These are phyloP conservation scores for Saccharomycopsis phalli DNA, from an alignment of 1,139 yeast genomes.

Conservation along the genomic window DNA sequence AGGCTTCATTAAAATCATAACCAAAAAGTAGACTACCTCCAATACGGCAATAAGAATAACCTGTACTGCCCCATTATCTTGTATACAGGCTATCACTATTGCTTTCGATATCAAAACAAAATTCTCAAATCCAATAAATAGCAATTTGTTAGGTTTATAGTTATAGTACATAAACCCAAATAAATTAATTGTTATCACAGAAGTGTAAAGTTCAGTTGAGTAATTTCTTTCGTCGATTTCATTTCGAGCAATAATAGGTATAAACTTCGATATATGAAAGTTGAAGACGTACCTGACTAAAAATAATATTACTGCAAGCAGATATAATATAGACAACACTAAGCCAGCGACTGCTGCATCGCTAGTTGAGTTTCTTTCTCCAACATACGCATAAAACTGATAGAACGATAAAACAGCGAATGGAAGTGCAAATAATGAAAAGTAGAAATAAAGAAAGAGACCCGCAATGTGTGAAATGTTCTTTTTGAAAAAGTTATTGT, in stretches of 20 bases:
- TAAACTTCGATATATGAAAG: not conserved
- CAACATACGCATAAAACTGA: conserved; percentile 26
- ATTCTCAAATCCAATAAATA: conserved; percentile 33
- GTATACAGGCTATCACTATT: conserved; percentile 37
- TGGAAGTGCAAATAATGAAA: conserved; percentile 37
- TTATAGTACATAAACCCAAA: conserved; percentile 42
- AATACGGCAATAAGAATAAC: conserved; percentile 33
- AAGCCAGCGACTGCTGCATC: conserved; percentile 27
- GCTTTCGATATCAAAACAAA: conserved; percentile 30
- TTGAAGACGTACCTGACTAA: conserved; percentile 24
- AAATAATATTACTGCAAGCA: conserved; percentile 27
- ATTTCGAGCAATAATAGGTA: conserved; percentile 15
- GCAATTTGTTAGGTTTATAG: conserved; percentile 36
- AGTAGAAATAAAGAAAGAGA: conserved; percentile 29
- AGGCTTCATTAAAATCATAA: conserved; percentile 33
- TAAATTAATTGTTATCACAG: conserved; percentile 36
- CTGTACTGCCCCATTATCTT: conserved; percentile 37
- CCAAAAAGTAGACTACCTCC: conserved; percentile 30
- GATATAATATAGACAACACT: conserved; percentile 30
- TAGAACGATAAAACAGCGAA: conserved; percentile 37
- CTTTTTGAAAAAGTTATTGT: conserved; percentile 22
- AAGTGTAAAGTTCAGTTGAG: conserved; percentile 35
- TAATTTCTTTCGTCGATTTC: not conserved
- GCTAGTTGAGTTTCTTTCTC: conserved; percentile 2
- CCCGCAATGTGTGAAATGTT: conserved; percentile 29